These are phyloP conservation scores for Pouteria glomerata DNA, from an alignment of 148 eudicot species.

Conservation along the genomic window DNA sequence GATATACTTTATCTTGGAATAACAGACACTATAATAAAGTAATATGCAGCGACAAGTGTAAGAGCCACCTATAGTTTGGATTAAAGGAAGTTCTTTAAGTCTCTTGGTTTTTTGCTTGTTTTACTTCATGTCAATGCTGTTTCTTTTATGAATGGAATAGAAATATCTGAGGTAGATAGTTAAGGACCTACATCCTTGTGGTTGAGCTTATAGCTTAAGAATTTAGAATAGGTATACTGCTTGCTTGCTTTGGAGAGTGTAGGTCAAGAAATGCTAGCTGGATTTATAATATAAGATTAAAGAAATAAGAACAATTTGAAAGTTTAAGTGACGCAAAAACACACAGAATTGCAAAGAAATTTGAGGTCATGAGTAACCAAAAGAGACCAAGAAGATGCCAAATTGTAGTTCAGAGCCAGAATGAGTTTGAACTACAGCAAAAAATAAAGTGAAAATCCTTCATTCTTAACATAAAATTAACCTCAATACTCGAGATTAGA, in stretches of 20 bases:
- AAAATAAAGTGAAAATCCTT: too few species aligned
- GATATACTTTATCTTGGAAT: too few species aligned
- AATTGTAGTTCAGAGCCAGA: slow-evolving; percentile 13
- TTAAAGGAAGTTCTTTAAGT: too few species aligned
- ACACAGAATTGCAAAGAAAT: neutral
- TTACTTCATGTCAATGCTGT: slow-evolving; percentile 22
- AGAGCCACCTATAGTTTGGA: too few species aligned
- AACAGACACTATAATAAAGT: too few species aligned
- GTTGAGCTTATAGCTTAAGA: slow-evolving; percentile 3
- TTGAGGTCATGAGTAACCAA: slow-evolving; percentile 4
- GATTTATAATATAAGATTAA: slow-evolving; percentile 2
- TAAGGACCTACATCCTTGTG: neutral
- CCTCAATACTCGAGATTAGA: too few species aligned
- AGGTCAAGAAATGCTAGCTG: neutral
- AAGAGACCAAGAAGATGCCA: neutral
- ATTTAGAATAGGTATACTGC: slow-evolving; percentile 10
- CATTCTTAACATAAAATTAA: too few species aligned
- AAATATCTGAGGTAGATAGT: slow-evolving; percentile 2
- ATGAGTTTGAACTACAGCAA: too few species aligned
- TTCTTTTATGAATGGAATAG: slow-evolving; percentile 21
- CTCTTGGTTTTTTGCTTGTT: slow-evolving; percentile 28
- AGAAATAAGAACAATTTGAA: neutral
- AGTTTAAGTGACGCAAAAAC: neutral
- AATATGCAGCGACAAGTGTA: too few species aligned
- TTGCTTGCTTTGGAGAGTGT: neutral